Evolutionary conservation across 768 basidiomycete genomes (phyloP).

Genomic region (Boletellus ananas): DNA sequence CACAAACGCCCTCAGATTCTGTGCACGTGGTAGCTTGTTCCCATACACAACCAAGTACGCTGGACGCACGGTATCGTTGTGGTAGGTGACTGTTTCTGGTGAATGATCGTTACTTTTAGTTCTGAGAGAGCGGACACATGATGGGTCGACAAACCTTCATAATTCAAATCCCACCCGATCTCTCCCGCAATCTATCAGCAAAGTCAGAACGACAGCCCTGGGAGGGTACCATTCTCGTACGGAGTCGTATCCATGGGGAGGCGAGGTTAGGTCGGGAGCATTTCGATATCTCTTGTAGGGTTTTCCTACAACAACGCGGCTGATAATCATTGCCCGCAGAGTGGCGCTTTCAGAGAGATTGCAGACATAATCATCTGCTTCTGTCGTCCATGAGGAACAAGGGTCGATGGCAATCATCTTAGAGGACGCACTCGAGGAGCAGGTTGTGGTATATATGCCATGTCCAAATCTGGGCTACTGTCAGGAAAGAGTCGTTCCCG

Average conservation of each 20-base stretch:
- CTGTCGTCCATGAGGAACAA: slow-evolving; percentile 31
- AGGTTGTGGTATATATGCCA: slow-evolving; percentile 64
- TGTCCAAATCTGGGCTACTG: slow-evolving; percentile 51
- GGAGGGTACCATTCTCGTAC: slow-evolving; percentile 31
- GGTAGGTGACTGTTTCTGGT: slow-evolving; percentile 60
- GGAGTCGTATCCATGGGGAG: slow-evolving; percentile 61
- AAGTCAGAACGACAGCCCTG: background rate
- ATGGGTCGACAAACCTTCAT: slow-evolving; percentile 36
- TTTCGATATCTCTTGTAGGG: slow-evolving; percentile 49
- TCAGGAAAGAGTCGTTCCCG: background rate
- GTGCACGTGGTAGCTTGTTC: slow-evolving; percentile 16
- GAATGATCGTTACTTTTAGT: background rate
- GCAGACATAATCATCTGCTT: slow-evolving; percentile 61
- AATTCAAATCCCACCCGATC: slow-evolving; percentile 63
- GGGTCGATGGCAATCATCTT: background rate
- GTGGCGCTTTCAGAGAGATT: slow-evolving; percentile 41
- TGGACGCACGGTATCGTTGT: slow-evolving; percentile 64
- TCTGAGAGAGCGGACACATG: background rate
- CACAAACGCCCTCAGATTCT: slow-evolving; percentile 26
- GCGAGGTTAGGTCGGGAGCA: slow-evolving; percentile 43
- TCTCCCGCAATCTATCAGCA: slow-evolving; percentile 50
- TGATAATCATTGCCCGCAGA: slow-evolving; percentile 52
- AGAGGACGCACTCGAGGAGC: slow-evolving; percentile 55
- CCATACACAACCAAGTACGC: slow-evolving; percentile 66
- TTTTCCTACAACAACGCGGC: slow-evolving; percentile 62